These are phyloP conservation scores for Protomyces macrosporus DNA, from an alignment of 1,139 yeast species.

Conservation along the genomic window DNA sequence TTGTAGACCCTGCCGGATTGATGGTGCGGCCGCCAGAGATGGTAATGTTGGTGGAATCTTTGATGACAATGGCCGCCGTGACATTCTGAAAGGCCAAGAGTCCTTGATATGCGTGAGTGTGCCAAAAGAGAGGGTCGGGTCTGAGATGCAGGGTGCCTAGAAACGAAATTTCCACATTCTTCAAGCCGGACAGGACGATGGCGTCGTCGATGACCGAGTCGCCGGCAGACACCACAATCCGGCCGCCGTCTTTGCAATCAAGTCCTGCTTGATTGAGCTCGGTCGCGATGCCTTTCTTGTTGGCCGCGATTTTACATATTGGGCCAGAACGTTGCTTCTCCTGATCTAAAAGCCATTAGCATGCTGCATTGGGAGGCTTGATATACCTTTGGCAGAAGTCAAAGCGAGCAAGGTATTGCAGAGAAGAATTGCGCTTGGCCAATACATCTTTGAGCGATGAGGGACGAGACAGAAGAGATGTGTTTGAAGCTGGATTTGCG, in stretches of 20 bases:
- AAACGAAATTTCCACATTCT: constrained; percentile 1
- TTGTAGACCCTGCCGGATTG: background rate
- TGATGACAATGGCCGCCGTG: background rate
- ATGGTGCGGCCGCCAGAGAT: too few species aligned
- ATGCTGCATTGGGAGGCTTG: too few species aligned
- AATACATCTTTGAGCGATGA: too few species aligned
- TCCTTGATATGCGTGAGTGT: background rate
- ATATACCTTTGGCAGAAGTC: too few species aligned
- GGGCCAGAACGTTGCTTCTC: too few species aligned
- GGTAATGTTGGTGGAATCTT: background rate
- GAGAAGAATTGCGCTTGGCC: too few species aligned
- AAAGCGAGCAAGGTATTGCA: too few species aligned
- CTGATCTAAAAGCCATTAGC: too few species aligned
- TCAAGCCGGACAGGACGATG: constrained; percentile 1
- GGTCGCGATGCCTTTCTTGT: constrained; percentile 1
- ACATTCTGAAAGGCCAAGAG: background rate
- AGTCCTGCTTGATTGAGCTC: background rate
- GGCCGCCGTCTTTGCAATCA: background rate
- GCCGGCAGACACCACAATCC: background rate
- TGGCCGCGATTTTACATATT: background rate
- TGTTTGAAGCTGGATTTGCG: too few species aligned
- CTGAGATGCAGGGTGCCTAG: constrained; percentile 6
- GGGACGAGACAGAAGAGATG: too few species aligned
- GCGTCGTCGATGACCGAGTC: constrained; percentile 11
- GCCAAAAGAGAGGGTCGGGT: constrained; percentile 3